Evolutionary conservation across 495 filamentous ascomycete species (phyloP).

Genomic region (Amphirosellinia nigrospora): DNA sequence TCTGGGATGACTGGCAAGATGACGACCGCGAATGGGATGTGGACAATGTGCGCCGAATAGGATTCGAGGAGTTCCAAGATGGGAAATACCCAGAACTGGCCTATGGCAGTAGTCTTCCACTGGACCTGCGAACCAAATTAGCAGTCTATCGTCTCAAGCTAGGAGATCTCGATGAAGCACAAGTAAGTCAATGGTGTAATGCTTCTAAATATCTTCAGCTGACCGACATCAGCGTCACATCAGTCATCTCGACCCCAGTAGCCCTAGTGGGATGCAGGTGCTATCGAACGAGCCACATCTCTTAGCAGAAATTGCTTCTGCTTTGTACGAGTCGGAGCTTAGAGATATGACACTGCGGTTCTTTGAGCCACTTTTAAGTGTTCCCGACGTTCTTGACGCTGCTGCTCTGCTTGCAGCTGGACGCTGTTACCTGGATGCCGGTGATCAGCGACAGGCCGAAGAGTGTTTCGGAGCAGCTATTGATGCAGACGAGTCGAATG

Average conservation of each 20-base stretch:
- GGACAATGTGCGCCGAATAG: slow-evolving; percentile 69
- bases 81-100: slow-evolving; percentile 63
- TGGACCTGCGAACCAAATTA: slow-evolving; percentile 85
- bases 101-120: slow-evolving; percentile 79
- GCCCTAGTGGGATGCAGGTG: slow-evolving; percentile 22
- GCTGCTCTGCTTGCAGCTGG: slow-evolving; percentile 73
- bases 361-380: slow-evolving; percentile 69
- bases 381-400: slow-evolving; percentile 64
- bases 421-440: slow-evolving; percentile 70
- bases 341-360: slow-evolving; percentile 73
- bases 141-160: slow-evolving; percentile 79
- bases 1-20: slow-evolving; percentile 76
- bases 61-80: slow-evolving; percentile 55
- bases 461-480: slow-evolving; percentile 75
- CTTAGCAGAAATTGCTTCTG: slow-evolving; percentile 35
- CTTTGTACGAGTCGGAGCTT: slow-evolving; percentile 53
- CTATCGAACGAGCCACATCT: slow-evolving; percentile 34
- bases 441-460: slow-evolving; percentile 69
- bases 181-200: slow-evolving; percentile 55
- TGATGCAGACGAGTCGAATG: slow-evolving; percentile 68
- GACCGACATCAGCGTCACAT: slow-evolving; percentile 40
- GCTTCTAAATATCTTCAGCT: slow-evolving; percentile 10
- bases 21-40: slow-evolving; percentile 95
- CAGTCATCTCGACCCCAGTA: slow-evolving; percentile 33
- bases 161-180: slow-evolving; percentile 74